A percentile compares a stretch with the other conserved stretches of the same genome.
These are phyloP conservation scores for Laguncularia racemosa DNA, from an alignment of 345 rosid genomes.

Conservation along the genomic window DNA sequence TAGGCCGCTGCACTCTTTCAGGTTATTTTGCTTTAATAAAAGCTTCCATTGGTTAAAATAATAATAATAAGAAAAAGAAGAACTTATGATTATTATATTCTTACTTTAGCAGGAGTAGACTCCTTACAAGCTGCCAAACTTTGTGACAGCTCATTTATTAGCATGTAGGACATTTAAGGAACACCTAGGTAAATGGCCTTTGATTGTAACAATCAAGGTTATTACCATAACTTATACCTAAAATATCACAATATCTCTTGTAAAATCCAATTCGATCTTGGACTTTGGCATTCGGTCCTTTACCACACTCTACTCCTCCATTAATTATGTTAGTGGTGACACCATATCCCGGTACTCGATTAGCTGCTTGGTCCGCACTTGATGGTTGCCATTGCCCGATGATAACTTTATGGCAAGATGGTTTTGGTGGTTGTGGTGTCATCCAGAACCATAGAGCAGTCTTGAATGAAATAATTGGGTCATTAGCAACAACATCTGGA, in stretches of 20 bases:
- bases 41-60: too few species aligned
- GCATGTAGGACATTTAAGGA: background rate
- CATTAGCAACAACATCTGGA: slow-evolving; percentile 7
- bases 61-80: too few species aligned
- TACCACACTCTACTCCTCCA: slow-evolving; percentile 16
- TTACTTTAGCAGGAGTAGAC: too few species aligned
- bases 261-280: slow-evolving; percentile 16
- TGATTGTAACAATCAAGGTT: slow-evolving; percentile 14
- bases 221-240: slow-evolving; percentile 10
- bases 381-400: slow-evolving; percentile 9
- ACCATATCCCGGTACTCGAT: slow-evolving; percentile 14
- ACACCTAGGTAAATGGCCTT: slow-evolving; percentile 9
- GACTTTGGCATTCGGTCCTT: slow-evolving; percentile 10
- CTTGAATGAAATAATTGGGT: slow-evolving; percentile 15
- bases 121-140: too few species aligned
- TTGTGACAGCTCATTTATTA: background rate
- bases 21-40: too few species aligned
- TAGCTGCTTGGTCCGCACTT: background rate
- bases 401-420: slow-evolving; percentile 17
- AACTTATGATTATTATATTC: too few species aligned
- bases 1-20: too few species aligned
- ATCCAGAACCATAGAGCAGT: slow-evolving; percentile 22
- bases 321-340: slow-evolving; percentile 18
- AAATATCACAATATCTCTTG: slow-evolving; percentile 14
- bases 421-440: slow-evolving; percentile 14